Evolutionary conservation across 148 eudicot genomes (phyloP), one percentile per base, ranked within the genome.

Genomic region (Heliamphora exappendiculata): DNA sequence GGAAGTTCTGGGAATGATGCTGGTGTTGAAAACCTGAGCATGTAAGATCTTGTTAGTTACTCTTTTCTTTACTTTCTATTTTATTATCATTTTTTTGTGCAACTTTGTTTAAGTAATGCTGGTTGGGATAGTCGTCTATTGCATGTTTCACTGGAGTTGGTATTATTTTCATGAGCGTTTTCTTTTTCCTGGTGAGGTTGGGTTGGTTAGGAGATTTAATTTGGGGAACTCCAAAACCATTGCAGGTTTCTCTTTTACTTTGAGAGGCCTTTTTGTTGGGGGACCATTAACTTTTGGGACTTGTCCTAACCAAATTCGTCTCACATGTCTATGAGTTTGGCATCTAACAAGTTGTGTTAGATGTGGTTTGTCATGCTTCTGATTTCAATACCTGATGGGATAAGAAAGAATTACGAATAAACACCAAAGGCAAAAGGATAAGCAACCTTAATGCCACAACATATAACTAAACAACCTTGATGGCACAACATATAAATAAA

Each of bases 21-120:
- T 76, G 82, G 86, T 69, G 77, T 81, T 47, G 94, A 90, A 70
- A 86, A 84, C 63, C 65, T 86, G 37, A 88, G 86, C 90, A 86
- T 91, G 98, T 92, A 83, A 88, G 96, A 74, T 74, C 47, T 69
- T 11, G 28, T 58, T 20, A 41, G 71, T 1, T 54, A 39, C 54
- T 36, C 19, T 33, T n/a, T 28, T 20, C 26, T 31, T 28, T 13
- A 5, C 41, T 28, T 16, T 33, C 7, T 28, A 28, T 45, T 41
- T 75, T 75, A 10, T 29, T 1, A 49, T 70, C 16, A 0, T 47
- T 47, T 49, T 36, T n/a, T 16, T 12, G 9, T 1, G 26, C n/a
- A 19, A 36, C 5, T 9, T 65, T n/a, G 39, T 37, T 19, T 42
- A 4, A 14, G 14, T n/a, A 53, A 31, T 31, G 60, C 44, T 53